Percentiles rank a stretch among this genome's conserved stretches.
These are phyloP conservation scores for Phytophthora meadii DNA, from an alignment of 352 stramenopile genomes.

Conservation along the genomic window DNA sequence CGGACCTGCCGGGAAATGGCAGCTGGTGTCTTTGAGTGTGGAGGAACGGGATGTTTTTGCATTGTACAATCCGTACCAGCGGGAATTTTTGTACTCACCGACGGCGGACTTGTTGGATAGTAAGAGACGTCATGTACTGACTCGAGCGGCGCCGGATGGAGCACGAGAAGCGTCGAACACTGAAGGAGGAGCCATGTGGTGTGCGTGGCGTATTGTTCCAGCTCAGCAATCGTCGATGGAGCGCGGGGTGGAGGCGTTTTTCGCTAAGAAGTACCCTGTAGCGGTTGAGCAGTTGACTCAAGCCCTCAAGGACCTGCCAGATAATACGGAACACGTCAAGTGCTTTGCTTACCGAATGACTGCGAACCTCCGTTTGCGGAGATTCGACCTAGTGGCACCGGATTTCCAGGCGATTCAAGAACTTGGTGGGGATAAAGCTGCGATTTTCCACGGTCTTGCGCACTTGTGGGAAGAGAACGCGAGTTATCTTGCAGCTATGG, in stretches of 20 bases:
- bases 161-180: conserved; percentile 37
- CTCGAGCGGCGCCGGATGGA: conserved; percentile 53
- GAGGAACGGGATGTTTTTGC: conserved; percentile 67
- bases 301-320: conserved; percentile 51
- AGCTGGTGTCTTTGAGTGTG: conserved; percentile 55
- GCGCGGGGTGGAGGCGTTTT: conserved; percentile 74
- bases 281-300: conserved; percentile 60
- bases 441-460: conserved; percentile 76
- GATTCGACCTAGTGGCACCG: conserved; percentile 53
- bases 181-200: conserved; percentile 53
- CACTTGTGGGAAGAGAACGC: conserved; percentile 76
- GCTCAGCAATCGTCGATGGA: conserved; percentile 56
- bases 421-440: conserved; percentile 72
- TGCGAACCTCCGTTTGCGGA: conserved; percentile 64
- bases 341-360: conserved; percentile 82
- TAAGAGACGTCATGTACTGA: conserved; percentile 63
- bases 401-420: conserved; percentile 65
- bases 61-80: conserved; percentile 80
- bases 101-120: conserved; percentile 57
- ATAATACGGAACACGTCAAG: conserved; percentile 76
- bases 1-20: conserved; percentile 66
- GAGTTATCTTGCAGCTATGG: conserved; percentile 53
- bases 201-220: conserved; percentile 59
- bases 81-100: conserved; percentile 74
- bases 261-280: conserved; percentile 60